phyloP scores from a whole-genome alignment of 2,329 filamentous ascomycete species.

The Colletotrichum sp. region DNA sequence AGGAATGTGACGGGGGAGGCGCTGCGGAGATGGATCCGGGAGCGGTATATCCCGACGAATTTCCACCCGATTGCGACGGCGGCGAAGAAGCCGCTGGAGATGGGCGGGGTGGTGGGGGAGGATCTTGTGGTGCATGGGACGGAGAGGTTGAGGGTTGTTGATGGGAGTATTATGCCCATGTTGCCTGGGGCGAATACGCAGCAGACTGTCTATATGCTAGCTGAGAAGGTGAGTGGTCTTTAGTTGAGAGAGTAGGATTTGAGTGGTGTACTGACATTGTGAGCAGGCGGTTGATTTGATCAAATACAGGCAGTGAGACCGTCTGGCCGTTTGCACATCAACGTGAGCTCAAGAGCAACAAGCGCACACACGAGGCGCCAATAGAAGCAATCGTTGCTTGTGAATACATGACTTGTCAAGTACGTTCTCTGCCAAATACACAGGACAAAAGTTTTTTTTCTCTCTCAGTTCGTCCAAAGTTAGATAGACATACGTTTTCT shows the following conservation, averaged over 20 bases:
- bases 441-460: too few species aligned
- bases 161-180: constrained; percentile 24
- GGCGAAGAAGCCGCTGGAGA: constrained; percentile 23
- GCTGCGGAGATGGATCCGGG: constrained; percentile 11
- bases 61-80: constrained; percentile 26
- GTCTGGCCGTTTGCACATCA: accelerated
- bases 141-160: constrained; percentile 17
- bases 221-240: constrained; percentile 10
- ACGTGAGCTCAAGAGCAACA: neutral
- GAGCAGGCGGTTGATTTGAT: neutral
- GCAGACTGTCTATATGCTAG: constrained; percentile 24
- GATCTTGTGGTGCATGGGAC: constrained; percentile 23
- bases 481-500: neutral
- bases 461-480: neutral
- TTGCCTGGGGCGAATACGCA: constrained; percentile 25
- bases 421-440: too few species aligned
- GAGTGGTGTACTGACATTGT: neutral
- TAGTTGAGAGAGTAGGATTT: accelerated
- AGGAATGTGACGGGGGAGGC: constrained; percentile 14
- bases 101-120: constrained; percentile 23
- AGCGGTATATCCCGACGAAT: constrained; percentile 20
- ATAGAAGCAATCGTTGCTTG: neutral
- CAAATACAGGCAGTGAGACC: neutral
- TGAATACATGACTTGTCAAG: neutral
- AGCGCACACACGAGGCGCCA: too few species aligned